phyloP scores from a whole-genome alignment of 768 basidiomycete species.

The Boletales sp. region DNA sequence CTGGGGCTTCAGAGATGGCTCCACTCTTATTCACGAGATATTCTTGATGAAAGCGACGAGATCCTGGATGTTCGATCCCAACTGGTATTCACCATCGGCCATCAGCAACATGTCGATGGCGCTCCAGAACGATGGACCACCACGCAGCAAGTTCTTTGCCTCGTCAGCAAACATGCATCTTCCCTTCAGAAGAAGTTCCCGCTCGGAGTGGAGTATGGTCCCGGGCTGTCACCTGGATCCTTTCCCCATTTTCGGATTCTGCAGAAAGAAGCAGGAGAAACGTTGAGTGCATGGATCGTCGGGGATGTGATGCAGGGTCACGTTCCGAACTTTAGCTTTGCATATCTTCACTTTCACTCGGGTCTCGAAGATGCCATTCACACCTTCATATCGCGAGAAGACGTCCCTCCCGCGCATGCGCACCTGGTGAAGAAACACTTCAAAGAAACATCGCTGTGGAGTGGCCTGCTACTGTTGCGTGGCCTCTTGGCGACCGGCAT shows the following conservation, averaged over 20 bases:
- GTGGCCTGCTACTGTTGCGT: conserved; percentile 40
- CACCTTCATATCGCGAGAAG: conserved; percentile 13
- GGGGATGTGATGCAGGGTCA: conserved; percentile 4
- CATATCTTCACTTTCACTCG: not conserved
- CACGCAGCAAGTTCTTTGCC: conserved; percentile 23
- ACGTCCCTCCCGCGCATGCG: not conserved
- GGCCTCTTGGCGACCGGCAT: conserved; percentile 43
- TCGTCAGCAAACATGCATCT: conserved; percentile 8
- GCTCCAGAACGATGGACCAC: conserved; percentile 31
- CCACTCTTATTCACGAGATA: conserved; percentile 13
- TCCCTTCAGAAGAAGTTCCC: not conserved
- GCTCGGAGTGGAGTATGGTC: conserved; percentile 3
- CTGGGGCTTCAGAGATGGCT: conserved; percentile 24
- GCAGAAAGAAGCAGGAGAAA: not conserved
- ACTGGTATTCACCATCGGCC: conserved; percentile 31
- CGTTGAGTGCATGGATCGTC: conserved; percentile 1
- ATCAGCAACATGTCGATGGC: conserved; percentile 22
- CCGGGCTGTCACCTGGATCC: not conserved
- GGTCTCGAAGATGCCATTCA: not conserved
- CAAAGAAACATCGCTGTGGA: conserved; percentile 28
- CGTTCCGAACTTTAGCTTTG: conserved; percentile 15
- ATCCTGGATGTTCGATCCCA: conserved; percentile 31
- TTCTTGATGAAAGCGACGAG: conserved; percentile 25
- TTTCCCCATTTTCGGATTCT: conserved; percentile 20
- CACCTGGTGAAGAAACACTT: conserved; percentile 1